These are phyloP conservation scores for Phaseolus lunatus DNA, from an alignment of 306 rosid genomes.

Conservation along the genomic window DNA sequence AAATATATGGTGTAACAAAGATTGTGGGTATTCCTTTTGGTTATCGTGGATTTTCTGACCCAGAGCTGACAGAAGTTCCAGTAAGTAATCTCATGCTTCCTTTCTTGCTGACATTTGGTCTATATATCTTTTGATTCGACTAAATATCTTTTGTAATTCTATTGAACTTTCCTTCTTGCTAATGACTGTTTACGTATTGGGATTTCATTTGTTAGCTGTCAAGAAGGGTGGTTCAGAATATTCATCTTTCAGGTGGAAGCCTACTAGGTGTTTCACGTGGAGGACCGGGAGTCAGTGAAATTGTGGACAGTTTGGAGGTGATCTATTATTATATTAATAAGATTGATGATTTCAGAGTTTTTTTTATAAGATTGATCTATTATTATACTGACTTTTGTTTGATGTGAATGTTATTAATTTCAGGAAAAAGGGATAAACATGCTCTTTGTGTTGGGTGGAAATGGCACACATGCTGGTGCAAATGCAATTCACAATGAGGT, in stretches of 20 bases:
- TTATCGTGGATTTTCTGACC: slow-evolving; percentile 88
- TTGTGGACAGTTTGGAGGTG: slow-evolving; percentile 87
- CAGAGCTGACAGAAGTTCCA: slow-evolving; percentile 77
- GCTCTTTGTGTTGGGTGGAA: slow-evolving; percentile 98
- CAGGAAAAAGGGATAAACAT: slow-evolving; percentile 94
- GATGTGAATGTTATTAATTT: slow-evolving; percentile 41
- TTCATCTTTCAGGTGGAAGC: slow-evolving; percentile 99
- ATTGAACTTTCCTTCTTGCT: not conserved
- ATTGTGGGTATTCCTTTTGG: slow-evolving; percentile 97
- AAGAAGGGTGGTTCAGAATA: slow-evolving; percentile 90
- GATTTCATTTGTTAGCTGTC: slow-evolving; percentile 70
- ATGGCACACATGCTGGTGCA: slow-evolving; percentile 99
- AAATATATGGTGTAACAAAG: slow-evolving; percentile 88
- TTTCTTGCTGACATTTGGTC: slow-evolving; percentile 33
- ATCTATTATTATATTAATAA: slow-evolving; percentile 22
- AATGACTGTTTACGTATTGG: slow-evolving; percentile 31
- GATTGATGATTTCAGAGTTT: slow-evolving; percentile 20
- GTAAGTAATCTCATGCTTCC: slow-evolving; percentile 67
- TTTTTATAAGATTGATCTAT: no score
- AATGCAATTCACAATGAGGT: slow-evolving; percentile 95
- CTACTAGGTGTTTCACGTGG: slow-evolving; percentile 98
- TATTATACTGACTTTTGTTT: slow-evolving; percentile 19
- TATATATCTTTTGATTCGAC: slow-evolving; percentile 14
- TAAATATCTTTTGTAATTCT: no score
- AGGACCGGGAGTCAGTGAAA: slow-evolving; percentile 75